Evolutionary conservation across 257 asterid genomes (phyloP), one percentile per base, ranked within the genome.

Genomic region (Coffea canephora): DNA sequence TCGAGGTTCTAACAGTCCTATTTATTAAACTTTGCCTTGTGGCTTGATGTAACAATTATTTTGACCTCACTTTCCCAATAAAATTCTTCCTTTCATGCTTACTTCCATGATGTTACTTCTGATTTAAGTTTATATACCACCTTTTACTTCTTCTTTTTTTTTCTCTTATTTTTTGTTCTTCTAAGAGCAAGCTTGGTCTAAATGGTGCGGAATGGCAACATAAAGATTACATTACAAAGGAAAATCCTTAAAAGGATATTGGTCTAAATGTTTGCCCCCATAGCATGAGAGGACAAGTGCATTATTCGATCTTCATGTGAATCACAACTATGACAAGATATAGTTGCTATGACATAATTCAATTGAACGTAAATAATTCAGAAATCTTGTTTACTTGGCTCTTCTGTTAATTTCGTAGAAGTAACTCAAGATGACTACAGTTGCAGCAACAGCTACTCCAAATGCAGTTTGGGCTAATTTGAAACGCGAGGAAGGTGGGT

Each of bases 391-490:
- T 61, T 64, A 79, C 46, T 71, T 49, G 57, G 19, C 73, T 76
- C 50, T 80, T 80, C 72, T 75, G 82, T 59, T 87, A 25, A 84
- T 71, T 75, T 85, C 89, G 61, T 87, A 89, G 3, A 88, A 81
- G 87, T 89, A 95, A 84, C 91, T 82, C 8, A 93, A 76, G 66
- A 89, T 80, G 78, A 77, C 87, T 41, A 90, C 89, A 7, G 91
- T 77, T 9, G 87, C 91, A 80, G 93, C 91, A 72, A 89, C 85
- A 57, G 85, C 91, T 80, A 85, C 80, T 46, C 87, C 87, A 62
- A 76, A 64, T 1, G 79, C 84, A 50, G 77, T 14, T 76, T 46
- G 84, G 69, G 76, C 72, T 75, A 65, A 74, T 76, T 80, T 85
- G 76, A 79, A 74, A 45, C 55, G n/a, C 10, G 89, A 84, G 1